Base-by-base conservation (phyloP, 306 rosid genomes). In the Rosa lucieae region DNA sequence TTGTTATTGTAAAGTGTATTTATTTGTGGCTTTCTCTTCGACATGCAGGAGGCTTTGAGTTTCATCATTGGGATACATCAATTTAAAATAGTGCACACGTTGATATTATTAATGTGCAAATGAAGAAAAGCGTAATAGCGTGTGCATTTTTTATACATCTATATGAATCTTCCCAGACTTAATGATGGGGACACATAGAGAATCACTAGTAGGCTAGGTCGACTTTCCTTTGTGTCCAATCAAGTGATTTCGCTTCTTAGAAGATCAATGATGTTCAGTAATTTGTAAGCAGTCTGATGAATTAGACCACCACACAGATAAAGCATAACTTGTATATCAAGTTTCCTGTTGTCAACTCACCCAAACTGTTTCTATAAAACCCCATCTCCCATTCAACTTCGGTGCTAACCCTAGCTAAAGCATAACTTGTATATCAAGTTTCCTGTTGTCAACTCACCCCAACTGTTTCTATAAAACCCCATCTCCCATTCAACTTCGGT, bases 181-280 rank as follows among this genome's bases (percentile, higher is more conserved):
- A 48, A 26, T 7, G 55, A n/a, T 52, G 39, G 26, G 47, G 74
- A 35, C 70, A 56, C 77, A 63, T 76, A 65, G 35, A n/a, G n/a
- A 74, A 44, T 73, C 74, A 11, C 26, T 44, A 32, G 26, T 12
- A 21, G 51, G 75, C 11, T 12, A 39, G 18, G 66, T 12, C 67
- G 18, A 53, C 89, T 83, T 83, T 82, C 73, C 89, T 83, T 83
- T 42, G 18, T 43, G 42, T 21, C 35, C 72, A 83, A 87, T 78
- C 88, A 78, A 85, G 70, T 21, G 77, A 80, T 82, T 67, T 81
- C 26, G 26, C 77, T 76, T 44, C 47, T 29, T 7, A 75, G 72
- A 5, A 21, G 76, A 66, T 66, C 70, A 66, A 15, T 6, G 13
- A 47, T 77, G 15, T 78, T 75, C 73, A 69, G 82, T 84, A 43